These are phyloP conservation scores for Hirsutella rhossiliensis DNA, from an alignment of 2,329 filamentous ascomycete genomes.

Conservation along the genomic window DNA sequence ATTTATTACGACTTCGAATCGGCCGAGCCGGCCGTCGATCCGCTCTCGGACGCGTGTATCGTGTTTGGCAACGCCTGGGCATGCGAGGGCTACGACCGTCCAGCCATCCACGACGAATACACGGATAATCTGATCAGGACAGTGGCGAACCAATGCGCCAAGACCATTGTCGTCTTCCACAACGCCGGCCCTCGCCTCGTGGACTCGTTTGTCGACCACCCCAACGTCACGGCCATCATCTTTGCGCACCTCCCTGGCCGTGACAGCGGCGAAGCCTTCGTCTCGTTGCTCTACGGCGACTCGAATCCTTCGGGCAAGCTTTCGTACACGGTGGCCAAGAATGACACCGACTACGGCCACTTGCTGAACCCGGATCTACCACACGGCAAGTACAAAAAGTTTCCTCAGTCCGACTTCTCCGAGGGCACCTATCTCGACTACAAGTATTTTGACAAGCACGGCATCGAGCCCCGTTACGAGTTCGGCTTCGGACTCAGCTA, in stretches of 20 bases:
- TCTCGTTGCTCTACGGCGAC: constrained; percentile 45
- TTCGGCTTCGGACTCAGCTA: constrained; percentile 47
- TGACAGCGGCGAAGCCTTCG: constrained; percentile 44
- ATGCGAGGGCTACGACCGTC: constrained; percentile 57
- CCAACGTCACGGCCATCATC: constrained; percentile 52
- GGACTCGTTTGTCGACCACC: constrained; percentile 48
- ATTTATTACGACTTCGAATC: constrained; percentile 47
- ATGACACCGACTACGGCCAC: constrained; percentile 41
- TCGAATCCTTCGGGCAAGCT: constrained; percentile 44
- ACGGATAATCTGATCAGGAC: constrained; percentile 44
- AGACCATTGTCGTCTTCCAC: constrained; percentile 53
- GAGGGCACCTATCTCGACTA: constrained; percentile 43
- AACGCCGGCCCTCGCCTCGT: constrained; percentile 50
- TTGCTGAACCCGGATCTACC: constrained; percentile 27
- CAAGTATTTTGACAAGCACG: constrained; percentile 36
- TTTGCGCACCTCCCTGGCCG: constrained; percentile 55
- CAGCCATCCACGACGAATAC: constrained; percentile 52
- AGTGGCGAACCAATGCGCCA: constrained; percentile 46
- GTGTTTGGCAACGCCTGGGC: constrained; percentile 58
- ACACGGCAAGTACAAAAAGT: constrained; percentile 37
- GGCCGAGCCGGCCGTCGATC: constrained; percentile 33
- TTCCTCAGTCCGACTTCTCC: constrained; percentile 38
- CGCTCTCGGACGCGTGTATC: constrained; percentile 50
- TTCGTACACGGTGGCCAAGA: constrained; percentile 48
- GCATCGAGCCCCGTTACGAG: constrained; percentile 38